Evolutionary conservation across 371 early-diverging fungal species (phyloP), one percentile per base, ranked within the genome.

Genomic region (Mortierella sp.): DNA sequence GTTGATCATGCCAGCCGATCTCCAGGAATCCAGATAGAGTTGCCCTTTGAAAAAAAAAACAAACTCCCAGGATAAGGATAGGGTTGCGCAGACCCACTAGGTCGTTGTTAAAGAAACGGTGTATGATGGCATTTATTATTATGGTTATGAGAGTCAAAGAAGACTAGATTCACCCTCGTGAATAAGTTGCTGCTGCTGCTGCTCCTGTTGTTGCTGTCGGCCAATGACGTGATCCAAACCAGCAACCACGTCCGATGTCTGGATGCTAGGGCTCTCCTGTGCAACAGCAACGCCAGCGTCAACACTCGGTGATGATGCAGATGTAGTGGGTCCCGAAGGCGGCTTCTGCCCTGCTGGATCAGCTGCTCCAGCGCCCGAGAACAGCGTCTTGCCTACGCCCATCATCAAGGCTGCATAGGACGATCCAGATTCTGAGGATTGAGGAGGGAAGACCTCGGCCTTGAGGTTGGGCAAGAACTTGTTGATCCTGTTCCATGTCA

Each of bases 401-500:
- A 84, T 84, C 85, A 84, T 84, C 75, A 84, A 27, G 0, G 85
- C 85, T 18, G 85, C 85, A 48, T 84, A 84, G 1, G 85, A 81
- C 14, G 85, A 81, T 32, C 85, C 81, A 27, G 81, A 71, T 24
- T 84, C 85, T 2, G 84, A 54, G 14, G 76, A 58, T n/a, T 80
- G 84, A 0, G 80, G 38, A 14, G 90, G 89, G 77, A 93, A 93
- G 71, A 95, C 83, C 77, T 95, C 95, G 0, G 88, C 75, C 78
- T 90, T 88, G 44, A 95, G 89, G 14, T 88, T 88, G 35, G 95
- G 95, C 63, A 92, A 81, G 75, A 91, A 90, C 75, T 87, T 80
- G 65, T 90, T 89, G 55, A 95, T 78, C 71, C 91, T 84, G 51
- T 80, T 77, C 94, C 94, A 93, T 8, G 95, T 95, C 16, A 89